Percentiles rank a stretch among this genome's conserved stretches.
phyloP scores from a whole-genome alignment of 2,329 filamentous ascomycete genomes.

The Aspergillus novofumigatus region DNA sequence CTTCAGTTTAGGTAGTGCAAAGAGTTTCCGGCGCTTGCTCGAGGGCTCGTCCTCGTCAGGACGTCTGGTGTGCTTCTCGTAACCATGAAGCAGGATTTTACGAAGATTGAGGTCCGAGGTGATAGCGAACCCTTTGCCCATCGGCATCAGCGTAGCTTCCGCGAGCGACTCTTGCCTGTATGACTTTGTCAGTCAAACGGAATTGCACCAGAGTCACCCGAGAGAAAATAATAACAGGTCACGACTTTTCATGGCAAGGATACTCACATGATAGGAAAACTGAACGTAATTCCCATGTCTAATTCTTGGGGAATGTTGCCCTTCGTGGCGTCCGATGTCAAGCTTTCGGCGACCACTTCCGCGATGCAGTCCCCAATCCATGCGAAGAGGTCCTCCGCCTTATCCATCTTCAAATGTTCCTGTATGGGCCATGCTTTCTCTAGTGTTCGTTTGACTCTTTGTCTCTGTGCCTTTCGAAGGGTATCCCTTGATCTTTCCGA shows the following conservation, averaged over 20 bases:
- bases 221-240: not conserved
- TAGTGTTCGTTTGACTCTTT: slow-evolving; percentile 43
- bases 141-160: slow-evolving; percentile 54
- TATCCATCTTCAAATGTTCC: slow-evolving; percentile 57
- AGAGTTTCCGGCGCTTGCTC: slow-evolving; percentile 43
- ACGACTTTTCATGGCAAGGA: not conserved
- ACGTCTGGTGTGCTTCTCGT: slow-evolving; percentile 48
- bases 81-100: slow-evolving; percentile 51
- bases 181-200: slow-evolving; percentile 11
- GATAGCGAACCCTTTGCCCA: slow-evolving; percentile 57
- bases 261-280: slow-evolving; percentile 48
- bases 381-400: slow-evolving; percentile 69
- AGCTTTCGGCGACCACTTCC: slow-evolving; percentile 59
- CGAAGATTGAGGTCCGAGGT: slow-evolving; percentile 52
- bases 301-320: slow-evolving; percentile 41
- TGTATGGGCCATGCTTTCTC: slow-evolving; percentile 52
- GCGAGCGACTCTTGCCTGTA: slow-evolving; percentile 49
- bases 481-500: slow-evolving; percentile 40
- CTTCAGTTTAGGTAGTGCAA: slow-evolving; percentile 59
- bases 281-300: slow-evolving; percentile 48
- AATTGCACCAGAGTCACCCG: not conserved
- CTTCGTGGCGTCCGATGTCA: slow-evolving; percentile 38
- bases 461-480: slow-evolving; percentile 45
- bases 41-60: slow-evolving; percentile 39
- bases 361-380: slow-evolving; percentile 79